Evolutionary conservation across 2,329 filamentous ascomycete genomes (phyloP).

Genomic region (Herpotrichia juniperi): DNA sequence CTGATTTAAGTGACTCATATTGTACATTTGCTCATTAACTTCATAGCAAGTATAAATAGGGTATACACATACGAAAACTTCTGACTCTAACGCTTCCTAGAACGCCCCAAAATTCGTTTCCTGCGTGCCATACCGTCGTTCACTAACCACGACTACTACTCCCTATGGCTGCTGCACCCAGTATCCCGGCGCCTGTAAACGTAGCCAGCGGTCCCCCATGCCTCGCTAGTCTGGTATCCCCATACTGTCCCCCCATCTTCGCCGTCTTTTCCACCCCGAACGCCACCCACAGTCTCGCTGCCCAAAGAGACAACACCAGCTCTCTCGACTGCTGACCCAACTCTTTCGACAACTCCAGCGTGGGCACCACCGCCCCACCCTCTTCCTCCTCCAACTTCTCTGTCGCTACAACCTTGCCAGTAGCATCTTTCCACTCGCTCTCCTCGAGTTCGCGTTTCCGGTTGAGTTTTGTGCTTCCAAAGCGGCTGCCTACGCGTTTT

Average conservation of each 20-base stretch:
- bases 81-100: too few species aligned
- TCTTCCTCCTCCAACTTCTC: slow-evolving; percentile 18
- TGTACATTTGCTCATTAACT: too few species aligned
- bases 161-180: neutral
- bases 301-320: slow-evolving; percentile 29
- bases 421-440: slow-evolving; percentile 27
- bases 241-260: neutral
- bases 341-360: slow-evolving; percentile 24
- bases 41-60: too few species aligned
- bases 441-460: slow-evolving; percentile 23
- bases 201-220: neutral
- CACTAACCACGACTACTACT: neutral
- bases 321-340: slow-evolving; percentile 32
- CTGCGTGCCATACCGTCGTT: too few species aligned
- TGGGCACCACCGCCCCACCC: slow-evolving; percentile 25
- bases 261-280: slow-evolving; percentile 26
- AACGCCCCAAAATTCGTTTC: too few species aligned
- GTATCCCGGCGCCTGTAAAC: too few species aligned
- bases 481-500: slow-evolving; percentile 23
- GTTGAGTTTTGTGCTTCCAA: slow-evolving; percentile 12
- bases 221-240: neutral
- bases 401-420: slow-evolving; percentile 26
- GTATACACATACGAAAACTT: too few species aligned
- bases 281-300: slow-evolving; percentile 32
- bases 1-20: too few species aligned